These are phyloP conservation scores for Melanogaster broomeanus DNA, from an alignment of 768 basidiomycete genomes.

Conservation along the genomic window DNA sequence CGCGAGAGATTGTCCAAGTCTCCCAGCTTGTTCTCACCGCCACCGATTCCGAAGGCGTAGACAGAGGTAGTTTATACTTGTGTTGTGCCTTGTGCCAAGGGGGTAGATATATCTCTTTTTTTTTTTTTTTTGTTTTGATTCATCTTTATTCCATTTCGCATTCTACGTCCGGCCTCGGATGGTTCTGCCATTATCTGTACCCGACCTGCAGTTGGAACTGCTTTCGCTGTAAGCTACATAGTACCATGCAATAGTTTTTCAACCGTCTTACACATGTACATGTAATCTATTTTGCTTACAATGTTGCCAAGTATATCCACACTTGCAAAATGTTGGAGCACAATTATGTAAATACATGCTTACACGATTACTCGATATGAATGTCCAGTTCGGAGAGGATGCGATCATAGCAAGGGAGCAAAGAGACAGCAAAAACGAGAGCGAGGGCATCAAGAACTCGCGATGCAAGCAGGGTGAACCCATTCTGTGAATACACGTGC, in stretches of 20 bases:
- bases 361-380: not conserved
- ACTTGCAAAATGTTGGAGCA: not conserved
- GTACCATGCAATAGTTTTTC: conserved; percentile 19
- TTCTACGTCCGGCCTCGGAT: conserved; percentile 7
- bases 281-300: conserved; percentile 25
- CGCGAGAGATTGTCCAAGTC: not conserved
- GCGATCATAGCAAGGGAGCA: not conserved
- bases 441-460: not conserved
- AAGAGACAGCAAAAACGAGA: conserved; percentile 1
- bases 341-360: too few relatives aligned
- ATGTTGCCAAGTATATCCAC: conserved; percentile 18
- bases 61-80: not conserved
- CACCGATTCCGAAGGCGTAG: not conserved
- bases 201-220: conserved; percentile 10
- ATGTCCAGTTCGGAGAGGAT: too few relatives aligned
- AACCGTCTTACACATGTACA: conserved; percentile 17
- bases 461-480: not conserved
- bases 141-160: conserved; percentile 29
- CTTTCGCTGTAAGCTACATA: conserved; percentile 5
- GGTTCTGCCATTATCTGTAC: not conserved
- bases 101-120: conserved; percentile 1
- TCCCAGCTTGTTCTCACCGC: not conserved
- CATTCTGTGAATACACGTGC: not conserved
- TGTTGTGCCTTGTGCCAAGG: not conserved
- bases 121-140: too few relatives aligned